Conservation (phyloP, 2,329 filamentous ascomycete genomes). For the Fusarium verticillioides region DNA sequence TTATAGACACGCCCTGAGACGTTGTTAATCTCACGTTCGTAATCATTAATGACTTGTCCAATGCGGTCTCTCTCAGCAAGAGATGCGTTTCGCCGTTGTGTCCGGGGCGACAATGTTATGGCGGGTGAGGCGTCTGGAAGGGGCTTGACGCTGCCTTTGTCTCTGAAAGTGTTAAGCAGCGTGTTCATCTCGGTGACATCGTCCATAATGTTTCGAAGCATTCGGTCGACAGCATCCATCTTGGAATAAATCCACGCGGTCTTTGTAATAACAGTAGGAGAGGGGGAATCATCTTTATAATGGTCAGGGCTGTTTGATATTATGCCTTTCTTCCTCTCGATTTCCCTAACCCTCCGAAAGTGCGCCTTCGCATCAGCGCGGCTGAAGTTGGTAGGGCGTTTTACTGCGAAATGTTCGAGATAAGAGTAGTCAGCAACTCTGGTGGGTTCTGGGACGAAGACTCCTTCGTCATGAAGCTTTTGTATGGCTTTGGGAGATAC, state of each 20-base stretch:
- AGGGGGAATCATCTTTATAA: not conserved
- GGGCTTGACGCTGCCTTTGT: not conserved
- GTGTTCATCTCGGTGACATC: not conserved
- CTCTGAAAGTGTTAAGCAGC: constrained; percentile 1
- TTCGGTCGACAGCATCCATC: constrained; percentile 15
- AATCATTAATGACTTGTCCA: not conserved
- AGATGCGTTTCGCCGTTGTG: not conserved
- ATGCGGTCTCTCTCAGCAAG: constrained; percentile 18
- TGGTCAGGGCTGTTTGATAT: not conserved
- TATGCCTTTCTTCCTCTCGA: not conserved
- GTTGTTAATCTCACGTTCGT: not conserved
- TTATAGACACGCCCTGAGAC: not conserved
- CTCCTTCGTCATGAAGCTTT: constrained; percentile 12
- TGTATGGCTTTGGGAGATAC: constrained; percentile 26
- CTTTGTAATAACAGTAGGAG: constrained; percentile 2
- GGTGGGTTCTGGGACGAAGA: constrained; percentile 1
- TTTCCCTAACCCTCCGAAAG: not conserved
- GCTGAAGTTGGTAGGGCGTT: not conserved
- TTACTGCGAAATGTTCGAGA: not conserved
- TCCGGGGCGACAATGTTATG: not conserved
- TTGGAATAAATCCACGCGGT: constrained; percentile 10
- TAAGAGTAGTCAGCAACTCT: constrained; percentile 11
- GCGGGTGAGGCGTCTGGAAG: not conserved
- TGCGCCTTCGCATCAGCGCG: not conserved
- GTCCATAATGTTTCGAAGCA: not conserved